Base-by-base conservation (phyloP, 1,284 basidiomycete genomes). In the Irpex sp. region DNA sequence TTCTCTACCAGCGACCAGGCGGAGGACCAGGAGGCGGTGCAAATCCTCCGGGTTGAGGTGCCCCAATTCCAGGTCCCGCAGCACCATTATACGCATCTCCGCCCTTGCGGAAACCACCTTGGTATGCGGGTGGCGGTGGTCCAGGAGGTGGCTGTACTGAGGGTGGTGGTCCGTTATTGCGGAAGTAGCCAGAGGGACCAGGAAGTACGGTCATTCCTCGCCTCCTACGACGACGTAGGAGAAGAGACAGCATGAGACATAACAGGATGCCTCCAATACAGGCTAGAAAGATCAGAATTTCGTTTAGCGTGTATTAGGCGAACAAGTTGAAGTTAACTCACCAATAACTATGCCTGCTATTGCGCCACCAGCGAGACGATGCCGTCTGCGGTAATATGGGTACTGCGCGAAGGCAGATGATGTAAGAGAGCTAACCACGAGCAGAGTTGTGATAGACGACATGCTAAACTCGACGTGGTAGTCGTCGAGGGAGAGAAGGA, bases 271-370 rank as follows among this genome's bases (percentile, higher is more conserved):
- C 64, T 11, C 59, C 58, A 53, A 59, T 55, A 8, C 36, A 21
- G 5, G 66, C 66, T 67, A 31, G 13, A 58, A 37, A 17, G 26
- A 26, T 26, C 26, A 26, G 26, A 26, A 26, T 26, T 26, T 26
- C 26, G 26, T 26, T 26, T 26, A 26, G 26, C 26, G 26, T 26
- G 26, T 26, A 4, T 26, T 26, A 26, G 4, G 26, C 26, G 26
- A 26, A 26, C 26, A 26, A 26, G 26, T 11, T 15, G 26, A 53
- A 21, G 21, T 17, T 4, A 31, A 61, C 63, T 35, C 21, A 67
- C 66, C 66, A 50, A 67, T 50, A 15, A 63, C 58, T 21, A 65
- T 65, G 13, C 66, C 66, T 53, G 62, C 66, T 33, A 67, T 67
- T 26, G 63, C 61, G n/a, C 60, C 58, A 15, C 64, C 62, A 11